phyloP scores from a whole-genome alignment of 768 basidiomycete species.

The Lyophyllum semitale region DNA sequence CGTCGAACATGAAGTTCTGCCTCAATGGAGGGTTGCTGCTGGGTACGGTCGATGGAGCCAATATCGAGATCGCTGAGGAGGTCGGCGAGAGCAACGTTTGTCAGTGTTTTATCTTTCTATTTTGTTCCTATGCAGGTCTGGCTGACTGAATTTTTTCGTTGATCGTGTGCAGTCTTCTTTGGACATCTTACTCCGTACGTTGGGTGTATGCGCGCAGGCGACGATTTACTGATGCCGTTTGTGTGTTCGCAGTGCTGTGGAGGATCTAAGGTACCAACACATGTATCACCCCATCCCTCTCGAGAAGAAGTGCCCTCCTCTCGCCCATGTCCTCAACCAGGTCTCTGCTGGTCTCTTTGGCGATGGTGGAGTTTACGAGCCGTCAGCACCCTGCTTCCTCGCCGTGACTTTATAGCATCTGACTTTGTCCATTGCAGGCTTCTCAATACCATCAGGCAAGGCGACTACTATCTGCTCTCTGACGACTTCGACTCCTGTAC shows the following conservation, averaged over 20 bases:
- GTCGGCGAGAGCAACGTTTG: constrained; percentile 91
- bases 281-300: constrained; percentile 79
- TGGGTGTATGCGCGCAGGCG: background rate
- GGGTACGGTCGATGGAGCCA: constrained; percentile 93
- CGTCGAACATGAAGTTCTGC: constrained; percentile 89
- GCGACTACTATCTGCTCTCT: constrained; percentile 78
- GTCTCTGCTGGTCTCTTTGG: constrained; percentile 83
- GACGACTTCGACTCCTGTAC: constrained; percentile 95
- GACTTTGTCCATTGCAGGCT: constrained; percentile 39
- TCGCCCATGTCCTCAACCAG: constrained; percentile 77
- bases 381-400: constrained; percentile 48
- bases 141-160: background rate
- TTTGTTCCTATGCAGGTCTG: background rate
- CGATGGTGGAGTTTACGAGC: constrained; percentile 79
- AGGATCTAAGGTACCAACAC: constrained; percentile 85
- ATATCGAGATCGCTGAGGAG: constrained; percentile 96
- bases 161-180: constrained; percentile 71
- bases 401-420: constrained; percentile 4
- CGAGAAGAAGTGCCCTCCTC: constrained; percentile 79
- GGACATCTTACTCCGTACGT: constrained; percentile 77
- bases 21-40: constrained; percentile 87
- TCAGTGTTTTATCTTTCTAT: constrained; percentile 40
- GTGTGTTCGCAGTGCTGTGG: constrained; percentile 56
- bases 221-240: background rate
- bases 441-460: constrained; percentile 74